Evolutionary conservation across 805 yeast species (phyloP).

Genomic region (Crinitomyces ghanaensis): DNA sequence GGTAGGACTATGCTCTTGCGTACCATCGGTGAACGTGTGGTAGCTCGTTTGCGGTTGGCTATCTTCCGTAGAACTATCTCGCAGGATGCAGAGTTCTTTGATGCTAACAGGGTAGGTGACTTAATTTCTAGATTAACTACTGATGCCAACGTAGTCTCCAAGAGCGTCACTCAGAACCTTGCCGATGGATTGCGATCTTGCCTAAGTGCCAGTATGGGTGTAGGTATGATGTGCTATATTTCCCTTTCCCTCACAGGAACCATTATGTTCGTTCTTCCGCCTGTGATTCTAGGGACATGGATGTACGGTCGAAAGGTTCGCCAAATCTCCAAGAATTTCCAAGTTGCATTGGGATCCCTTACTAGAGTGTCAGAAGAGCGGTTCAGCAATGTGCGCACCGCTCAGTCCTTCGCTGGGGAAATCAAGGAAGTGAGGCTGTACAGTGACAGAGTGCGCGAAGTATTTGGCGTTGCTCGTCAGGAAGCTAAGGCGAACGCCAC

Average conservation of each 20-base stretch:
- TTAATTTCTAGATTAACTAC: constrained; percentile 77
- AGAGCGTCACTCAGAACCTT: constrained; percentile 76
- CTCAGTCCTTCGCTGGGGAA: constrained; percentile 87
- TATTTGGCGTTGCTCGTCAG: constrained; percentile 55
- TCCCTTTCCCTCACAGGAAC: constrained; percentile 73
- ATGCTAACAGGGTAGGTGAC: constrained; percentile 84
- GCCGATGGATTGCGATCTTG: constrained; percentile 85
- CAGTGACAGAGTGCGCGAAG: constrained; percentile 54
- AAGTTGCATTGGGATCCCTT: constrained; percentile 71
- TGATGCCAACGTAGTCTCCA: constrained; percentile 80
- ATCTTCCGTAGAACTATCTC: constrained; percentile 65
- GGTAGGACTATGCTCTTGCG: constrained; percentile 69
- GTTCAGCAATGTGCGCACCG: constrained; percentile 70
- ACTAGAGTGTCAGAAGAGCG: constrained; percentile 91
- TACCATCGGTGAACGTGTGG: constrained; percentile 75
- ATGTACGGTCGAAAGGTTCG: constrained; percentile 76
- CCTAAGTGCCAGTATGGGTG: constrained; percentile 74
- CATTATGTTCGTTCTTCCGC: constrained; percentile 74
- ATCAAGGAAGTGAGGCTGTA: constrained; percentile 63
- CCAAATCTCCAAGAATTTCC: constrained; percentile 60
- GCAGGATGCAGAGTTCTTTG: constrained; percentile 85
- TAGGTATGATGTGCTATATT: constrained; percentile 84
- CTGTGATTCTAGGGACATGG: constrained; percentile 65
- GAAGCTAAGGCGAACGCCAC: constrained; percentile 74
- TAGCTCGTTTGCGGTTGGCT: constrained; percentile 70